Conservation (phyloP, 768 basidiomycete species). For the Amanita fuliginea region DNA sequence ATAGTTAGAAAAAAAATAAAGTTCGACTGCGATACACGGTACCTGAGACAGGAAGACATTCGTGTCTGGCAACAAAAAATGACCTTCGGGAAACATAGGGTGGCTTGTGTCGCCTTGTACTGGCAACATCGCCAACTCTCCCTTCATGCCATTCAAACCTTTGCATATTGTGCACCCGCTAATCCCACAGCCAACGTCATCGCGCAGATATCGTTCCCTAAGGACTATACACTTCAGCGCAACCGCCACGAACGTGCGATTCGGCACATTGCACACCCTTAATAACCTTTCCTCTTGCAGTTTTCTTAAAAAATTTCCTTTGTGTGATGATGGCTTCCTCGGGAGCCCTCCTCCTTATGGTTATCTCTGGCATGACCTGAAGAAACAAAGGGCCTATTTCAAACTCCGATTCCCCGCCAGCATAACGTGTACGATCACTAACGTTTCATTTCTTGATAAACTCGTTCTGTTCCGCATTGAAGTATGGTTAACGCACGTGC, state of each 20-base stretch:
- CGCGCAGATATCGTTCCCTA: slow-evolving; percentile 86
- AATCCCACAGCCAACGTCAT: slow-evolving; percentile 86
- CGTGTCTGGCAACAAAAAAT: slow-evolving; percentile 87
- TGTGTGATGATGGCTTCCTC: slow-evolving; percentile 69
- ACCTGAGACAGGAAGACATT: slow-evolving; percentile 92
- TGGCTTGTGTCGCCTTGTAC: slow-evolving; percentile 47
- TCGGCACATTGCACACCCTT: slow-evolving; percentile 49
- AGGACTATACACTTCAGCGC: slow-evolving; percentile 44
- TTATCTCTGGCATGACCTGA: slow-evolving; percentile 36
- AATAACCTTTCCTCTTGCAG: slow-evolving; percentile 84
- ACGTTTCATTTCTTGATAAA: too few species aligned
- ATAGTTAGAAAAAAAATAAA: slow-evolving; percentile 2
- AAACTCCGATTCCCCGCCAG: too few species aligned
- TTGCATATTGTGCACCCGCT: slow-evolving; percentile 56
- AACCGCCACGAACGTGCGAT: neutral
- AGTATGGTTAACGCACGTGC: too few species aligned
- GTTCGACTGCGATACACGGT: slow-evolving; percentile 5
- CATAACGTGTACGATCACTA: neutral
- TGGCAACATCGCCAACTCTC: slow-evolving; percentile 29
- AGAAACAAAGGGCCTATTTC: too few species aligned
- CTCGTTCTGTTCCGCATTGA: too few species aligned
- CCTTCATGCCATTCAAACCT: neutral
- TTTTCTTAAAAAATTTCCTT: slow-evolving; percentile 94
- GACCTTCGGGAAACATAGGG: slow-evolving; percentile 47
- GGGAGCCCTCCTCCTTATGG: slow-evolving; percentile 59